Evolutionary conservation across 2,329 filamentous ascomycete species (phyloP).

Genomic region (Botrytis cinerea): DNA sequence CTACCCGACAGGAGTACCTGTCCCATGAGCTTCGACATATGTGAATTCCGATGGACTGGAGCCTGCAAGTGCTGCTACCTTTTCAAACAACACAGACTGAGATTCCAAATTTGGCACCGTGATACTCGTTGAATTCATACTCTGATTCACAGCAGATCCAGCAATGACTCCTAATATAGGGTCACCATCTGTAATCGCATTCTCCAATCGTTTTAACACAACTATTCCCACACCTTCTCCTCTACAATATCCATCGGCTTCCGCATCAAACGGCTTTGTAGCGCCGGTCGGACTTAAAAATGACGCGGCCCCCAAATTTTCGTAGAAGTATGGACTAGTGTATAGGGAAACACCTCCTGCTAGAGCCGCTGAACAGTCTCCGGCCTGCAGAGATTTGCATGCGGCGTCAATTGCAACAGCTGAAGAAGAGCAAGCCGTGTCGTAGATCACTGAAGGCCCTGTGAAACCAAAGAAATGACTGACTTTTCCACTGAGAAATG

Average conservation of each 20-base stretch:
- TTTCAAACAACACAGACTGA: conserved; percentile 31
- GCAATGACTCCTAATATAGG: conserved; percentile 57
- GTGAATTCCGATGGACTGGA: conserved; percentile 30
- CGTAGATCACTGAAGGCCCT: conserved; percentile 43
- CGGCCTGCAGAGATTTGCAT: conserved; percentile 28
- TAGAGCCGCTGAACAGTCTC: conserved; percentile 20
- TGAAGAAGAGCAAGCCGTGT: conserved; percentile 45
- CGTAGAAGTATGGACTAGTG: conserved; percentile 8
- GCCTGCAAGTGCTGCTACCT: conserved; percentile 45
- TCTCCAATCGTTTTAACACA: not conserved
- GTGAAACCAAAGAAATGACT: conserved; percentile 46
- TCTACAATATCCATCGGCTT: not conserved
- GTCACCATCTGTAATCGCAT: conserved; percentile 57
- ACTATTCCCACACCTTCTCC: not conserved
- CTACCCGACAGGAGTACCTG: conserved; percentile 44
- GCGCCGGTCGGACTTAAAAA: not conserved
- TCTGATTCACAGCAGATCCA: conserved; percentile 51
- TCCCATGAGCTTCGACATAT: conserved; percentile 42
- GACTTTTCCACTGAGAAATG: conserved; percentile 45
- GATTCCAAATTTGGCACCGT: conserved; percentile 34
- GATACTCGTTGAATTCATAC: conserved; percentile 25
- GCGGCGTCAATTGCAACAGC: conserved; percentile 43
- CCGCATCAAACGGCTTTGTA: not conserved
- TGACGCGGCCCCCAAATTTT: not conserved
- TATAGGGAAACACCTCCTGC: conserved; percentile 7